Conservation (phyloP, 345 rosid species). For the Eucalyptus sp. region DNA sequence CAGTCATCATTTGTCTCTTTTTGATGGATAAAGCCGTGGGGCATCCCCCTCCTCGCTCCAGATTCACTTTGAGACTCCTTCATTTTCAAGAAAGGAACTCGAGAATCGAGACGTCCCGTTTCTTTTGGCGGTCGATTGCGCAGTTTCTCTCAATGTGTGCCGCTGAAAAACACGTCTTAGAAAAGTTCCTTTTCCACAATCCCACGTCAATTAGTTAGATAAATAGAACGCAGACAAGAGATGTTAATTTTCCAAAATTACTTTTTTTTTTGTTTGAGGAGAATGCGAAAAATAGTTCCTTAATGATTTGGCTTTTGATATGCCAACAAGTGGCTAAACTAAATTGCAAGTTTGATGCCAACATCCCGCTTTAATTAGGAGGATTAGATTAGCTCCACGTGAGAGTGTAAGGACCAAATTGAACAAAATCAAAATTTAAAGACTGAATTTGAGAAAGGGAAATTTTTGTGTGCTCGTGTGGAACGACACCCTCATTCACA, state of each 20-base stretch:
- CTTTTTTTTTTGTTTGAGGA: neutral
- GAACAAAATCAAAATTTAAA: neutral
- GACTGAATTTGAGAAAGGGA: neutral
- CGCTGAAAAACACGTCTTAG: neutral
- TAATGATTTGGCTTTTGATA: neutral
- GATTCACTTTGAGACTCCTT: accelerated
- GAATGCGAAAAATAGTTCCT: accelerated
- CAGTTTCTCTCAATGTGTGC: neutral
- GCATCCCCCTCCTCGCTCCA: accelerated
- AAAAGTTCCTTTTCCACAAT: neutral
- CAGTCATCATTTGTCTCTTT: neutral
- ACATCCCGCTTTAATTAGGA: neutral
- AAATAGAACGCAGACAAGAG: neutral
- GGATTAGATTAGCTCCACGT: neutral
- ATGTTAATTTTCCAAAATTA: neutral
- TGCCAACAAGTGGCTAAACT: neutral
- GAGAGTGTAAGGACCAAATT: neutral
- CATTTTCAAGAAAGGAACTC: neutral
- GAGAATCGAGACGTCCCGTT: neutral
- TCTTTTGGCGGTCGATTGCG: neutral
- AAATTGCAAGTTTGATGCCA: too few relatives aligned
- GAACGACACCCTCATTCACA: neutral
- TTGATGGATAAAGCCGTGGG: neutral
- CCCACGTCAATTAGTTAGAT: neutral
- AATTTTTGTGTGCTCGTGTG: neutral